phyloP scores from a whole-genome alignment of 1,284 basidiomycete species.

The Grifola frondosa region DNA sequence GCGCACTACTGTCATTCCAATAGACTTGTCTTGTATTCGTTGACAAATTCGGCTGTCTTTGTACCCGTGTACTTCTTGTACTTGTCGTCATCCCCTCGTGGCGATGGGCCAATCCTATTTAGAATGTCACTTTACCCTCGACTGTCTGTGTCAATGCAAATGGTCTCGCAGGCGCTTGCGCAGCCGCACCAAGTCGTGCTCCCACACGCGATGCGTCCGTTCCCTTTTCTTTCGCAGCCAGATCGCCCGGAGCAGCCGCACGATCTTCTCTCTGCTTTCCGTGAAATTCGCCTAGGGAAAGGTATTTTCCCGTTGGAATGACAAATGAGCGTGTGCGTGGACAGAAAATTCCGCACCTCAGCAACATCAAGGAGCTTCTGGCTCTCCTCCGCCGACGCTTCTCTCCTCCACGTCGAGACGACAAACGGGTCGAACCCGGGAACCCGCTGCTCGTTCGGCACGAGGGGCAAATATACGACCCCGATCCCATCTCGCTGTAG shows the following conservation, averaged over 20 bases:
- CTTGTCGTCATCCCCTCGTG: no score
- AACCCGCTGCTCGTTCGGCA: constrained; percentile 31
- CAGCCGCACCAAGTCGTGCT: constrained; percentile 12
- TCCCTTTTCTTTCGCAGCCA: constrained; percentile 39
- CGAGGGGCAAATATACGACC: constrained; percentile 40
- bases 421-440: constrained; percentile 37
- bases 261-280: constrained; percentile 37
- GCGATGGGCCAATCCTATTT: no score
- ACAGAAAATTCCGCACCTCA: constrained; percentile 25
- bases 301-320: background rate
- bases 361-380: constrained; percentile 36
- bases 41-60: no score
- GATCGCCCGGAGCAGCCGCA: constrained; percentile 36
- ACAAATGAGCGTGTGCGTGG: background rate
- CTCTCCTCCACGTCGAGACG: constrained; percentile 41
- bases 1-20: no score
- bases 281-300: constrained; percentile 34
- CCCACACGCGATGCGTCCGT: constrained; percentile 23
- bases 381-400: constrained; percentile 36
- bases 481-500: constrained; percentile 38
- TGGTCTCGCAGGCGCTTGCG: constrained; percentile 15
- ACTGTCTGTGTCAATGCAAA: constrained; percentile 16
- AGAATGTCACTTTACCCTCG: no score
- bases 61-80: no score
- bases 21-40: no score